These are phyloP conservation scores for Mortierella sp. DNA, from an alignment of 371 early-diverging fungal genomes.

Conservation along the genomic window DNA sequence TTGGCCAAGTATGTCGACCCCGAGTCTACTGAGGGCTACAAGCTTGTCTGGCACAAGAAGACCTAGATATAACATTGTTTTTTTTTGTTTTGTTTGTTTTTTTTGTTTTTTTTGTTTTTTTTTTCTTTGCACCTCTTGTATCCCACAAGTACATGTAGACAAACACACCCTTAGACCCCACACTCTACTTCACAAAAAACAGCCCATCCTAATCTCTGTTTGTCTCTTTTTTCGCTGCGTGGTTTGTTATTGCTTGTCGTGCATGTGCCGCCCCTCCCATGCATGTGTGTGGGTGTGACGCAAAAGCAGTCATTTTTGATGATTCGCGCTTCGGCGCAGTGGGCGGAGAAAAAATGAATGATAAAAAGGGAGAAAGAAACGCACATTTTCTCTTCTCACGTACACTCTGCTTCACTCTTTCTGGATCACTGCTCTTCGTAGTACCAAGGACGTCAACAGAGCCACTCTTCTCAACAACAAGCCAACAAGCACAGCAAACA, in stretches of 20 bases:
- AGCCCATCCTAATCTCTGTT: background rate
- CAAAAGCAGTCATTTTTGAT: background rate
- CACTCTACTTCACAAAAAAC: background rate
- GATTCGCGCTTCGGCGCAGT: background rate
- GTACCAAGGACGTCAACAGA: background rate
- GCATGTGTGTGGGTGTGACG: background rate
- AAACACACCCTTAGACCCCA: background rate
- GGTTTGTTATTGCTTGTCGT: background rate
- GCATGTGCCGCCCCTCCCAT: too few species aligned
- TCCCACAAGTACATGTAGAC: background rate
- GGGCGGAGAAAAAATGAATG: background rate
- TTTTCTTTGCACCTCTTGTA: too few species aligned
- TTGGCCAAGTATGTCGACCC: conserved; percentile 56
- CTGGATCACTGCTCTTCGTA: background rate
- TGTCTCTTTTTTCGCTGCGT: background rate
- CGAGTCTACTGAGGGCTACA: conserved; percentile 47
- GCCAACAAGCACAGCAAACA: background rate
- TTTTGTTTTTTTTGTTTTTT: background rate
- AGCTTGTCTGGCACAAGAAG: conserved; percentile 59
- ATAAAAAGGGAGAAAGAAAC: background rate
- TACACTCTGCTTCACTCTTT: background rate
- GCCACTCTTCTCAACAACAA: background rate
- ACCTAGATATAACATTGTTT: conserved; percentile 20
- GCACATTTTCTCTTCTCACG: background rate
- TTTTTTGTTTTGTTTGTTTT: background rate